Conservation (phyloP, 345 rosid species). For the Orychophragmus violaceus region DNA sequence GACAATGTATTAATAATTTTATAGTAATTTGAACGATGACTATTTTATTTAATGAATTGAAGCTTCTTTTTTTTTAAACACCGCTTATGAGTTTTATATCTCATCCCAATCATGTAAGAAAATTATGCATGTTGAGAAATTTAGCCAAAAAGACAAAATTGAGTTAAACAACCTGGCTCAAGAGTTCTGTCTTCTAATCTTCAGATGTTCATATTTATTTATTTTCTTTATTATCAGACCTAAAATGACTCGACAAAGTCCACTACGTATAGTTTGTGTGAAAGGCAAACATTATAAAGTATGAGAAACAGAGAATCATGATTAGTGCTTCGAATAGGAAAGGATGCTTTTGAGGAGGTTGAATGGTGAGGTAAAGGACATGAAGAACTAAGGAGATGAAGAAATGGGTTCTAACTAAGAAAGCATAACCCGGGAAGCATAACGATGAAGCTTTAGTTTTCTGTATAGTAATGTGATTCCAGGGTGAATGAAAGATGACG, state of each 20-base stretch:
- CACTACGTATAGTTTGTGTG: conserved; percentile 56
- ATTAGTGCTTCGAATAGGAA: too few relatives aligned
- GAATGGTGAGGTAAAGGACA: conserved; percentile 38
- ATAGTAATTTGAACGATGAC: too few relatives aligned
- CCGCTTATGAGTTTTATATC: too few relatives aligned
- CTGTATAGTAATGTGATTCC: conserved; percentile 30
- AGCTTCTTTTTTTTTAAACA: too few relatives aligned
- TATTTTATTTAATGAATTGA: too few relatives aligned
- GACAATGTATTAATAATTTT: too few relatives aligned
- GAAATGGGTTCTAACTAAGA: conserved; percentile 6
- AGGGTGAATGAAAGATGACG: conserved; percentile 45
- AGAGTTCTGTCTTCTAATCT: not conserved
- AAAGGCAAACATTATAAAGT: conserved; percentile 38
- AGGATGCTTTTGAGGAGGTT: not conserved
- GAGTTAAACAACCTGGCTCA: not conserved
- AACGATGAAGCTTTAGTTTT: conserved; percentile 14
- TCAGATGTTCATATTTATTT: conserved; percentile 48
- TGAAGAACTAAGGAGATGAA: too few relatives aligned
- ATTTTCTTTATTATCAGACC: conserved; percentile 36
- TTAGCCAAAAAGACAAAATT: not conserved
- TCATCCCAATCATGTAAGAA: too few relatives aligned
- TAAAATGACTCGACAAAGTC: conserved; percentile 34
- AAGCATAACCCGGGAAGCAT: conserved; percentile 17
- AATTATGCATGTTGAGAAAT: too few relatives aligned
- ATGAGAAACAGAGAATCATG: conserved; percentile 45